phyloP scores from a whole-genome alignment of 257 asterid species.

The Prunella vulgaris region DNA sequence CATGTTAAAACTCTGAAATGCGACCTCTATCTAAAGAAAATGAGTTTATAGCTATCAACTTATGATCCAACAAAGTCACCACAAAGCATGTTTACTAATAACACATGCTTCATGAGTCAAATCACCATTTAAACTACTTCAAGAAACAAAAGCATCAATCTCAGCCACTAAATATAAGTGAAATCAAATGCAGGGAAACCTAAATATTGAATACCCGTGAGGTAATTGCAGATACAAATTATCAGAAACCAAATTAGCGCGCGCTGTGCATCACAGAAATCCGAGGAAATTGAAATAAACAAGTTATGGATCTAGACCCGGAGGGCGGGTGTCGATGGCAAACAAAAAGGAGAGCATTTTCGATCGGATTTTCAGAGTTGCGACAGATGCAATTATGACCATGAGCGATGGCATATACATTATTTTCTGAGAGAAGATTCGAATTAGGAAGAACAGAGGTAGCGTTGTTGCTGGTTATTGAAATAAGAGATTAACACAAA shows the following conservation, averaged over 20 bases:
- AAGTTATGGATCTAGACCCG: slow-evolving; percentile 78
- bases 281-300: background rate
- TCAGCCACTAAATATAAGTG: background rate
- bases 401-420: slow-evolving; percentile 32
- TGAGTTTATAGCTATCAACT: background rate
- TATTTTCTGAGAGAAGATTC: slow-evolving; percentile 14
- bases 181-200: slow-evolving; percentile 6
- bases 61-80: slow-evolving; percentile 15
- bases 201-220: slow-evolving; percentile 4
- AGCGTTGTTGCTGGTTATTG: slow-evolving; percentile 4
- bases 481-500: background rate
- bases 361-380: slow-evolving; percentile 37
- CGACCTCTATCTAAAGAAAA: background rate
- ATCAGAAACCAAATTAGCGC: background rate
- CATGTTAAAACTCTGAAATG: slow-evolving; percentile 22
- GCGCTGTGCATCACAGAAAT: background rate
- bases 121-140: slow-evolving; percentile 3
- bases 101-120: slow-evolving; percentile 16
- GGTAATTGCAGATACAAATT: slow-evolving; percentile 2
- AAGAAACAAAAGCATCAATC: background rate
- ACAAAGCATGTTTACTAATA: slow-evolving; percentile 20
- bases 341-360: slow-evolving; percentile 74
- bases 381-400: slow-evolving; percentile 30
- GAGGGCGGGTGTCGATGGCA: slow-evolving; percentile 89
- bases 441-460: slow-evolving; percentile 13